These are phyloP conservation scores for Candida odintsovae DNA, from an alignment of 805 yeast species.

Conservation along the genomic window DNA sequence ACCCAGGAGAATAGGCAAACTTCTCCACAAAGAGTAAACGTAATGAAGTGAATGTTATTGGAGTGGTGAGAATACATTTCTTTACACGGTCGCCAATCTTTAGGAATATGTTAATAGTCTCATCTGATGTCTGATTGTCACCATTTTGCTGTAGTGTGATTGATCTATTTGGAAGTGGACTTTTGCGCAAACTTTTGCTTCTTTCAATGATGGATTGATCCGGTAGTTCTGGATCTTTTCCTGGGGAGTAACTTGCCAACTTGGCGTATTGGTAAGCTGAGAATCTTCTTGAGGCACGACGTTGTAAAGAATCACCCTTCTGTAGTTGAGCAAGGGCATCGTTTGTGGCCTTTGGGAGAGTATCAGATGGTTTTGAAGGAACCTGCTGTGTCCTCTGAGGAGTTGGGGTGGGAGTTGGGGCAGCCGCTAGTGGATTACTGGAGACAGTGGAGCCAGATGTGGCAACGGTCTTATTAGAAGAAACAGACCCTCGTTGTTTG, in stretches of 20 bases:
- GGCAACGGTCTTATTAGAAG: background rate
- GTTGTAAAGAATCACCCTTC: conserved; percentile 73
- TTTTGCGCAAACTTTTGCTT: conserved; percentile 10
- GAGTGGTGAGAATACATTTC: conserved; percentile 33
- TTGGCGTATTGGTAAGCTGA: conserved; percentile 91
- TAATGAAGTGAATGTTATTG: conserved; percentile 36
- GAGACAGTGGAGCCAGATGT: conserved; percentile 12
- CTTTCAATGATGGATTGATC: conserved; percentile 17
- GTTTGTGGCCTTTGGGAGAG: conserved; percentile 14
- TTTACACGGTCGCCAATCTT: conserved; percentile 49
- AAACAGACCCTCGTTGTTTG: background rate
- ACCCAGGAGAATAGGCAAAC: conserved; percentile 77
- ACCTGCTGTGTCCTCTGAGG: background rate
- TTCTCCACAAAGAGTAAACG: conserved; percentile 78
- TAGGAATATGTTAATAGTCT: conserved; percentile 32
- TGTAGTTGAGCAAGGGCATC: conserved; percentile 78
- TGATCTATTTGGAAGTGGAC: conserved; percentile 3
- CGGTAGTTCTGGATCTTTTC: conserved; percentile 24
- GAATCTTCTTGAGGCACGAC: conserved; percentile 90
- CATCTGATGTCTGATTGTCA: background rate
- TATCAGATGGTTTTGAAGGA: background rate
- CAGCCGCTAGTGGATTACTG: background rate
- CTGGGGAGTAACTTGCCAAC: conserved; percentile 43
- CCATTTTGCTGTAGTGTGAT: background rate
- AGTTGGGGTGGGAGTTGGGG: background rate